phyloP scores from a whole-genome alignment of 2,329 filamentous ascomycete genomes.

The Diaporthe longicolla region DNA sequence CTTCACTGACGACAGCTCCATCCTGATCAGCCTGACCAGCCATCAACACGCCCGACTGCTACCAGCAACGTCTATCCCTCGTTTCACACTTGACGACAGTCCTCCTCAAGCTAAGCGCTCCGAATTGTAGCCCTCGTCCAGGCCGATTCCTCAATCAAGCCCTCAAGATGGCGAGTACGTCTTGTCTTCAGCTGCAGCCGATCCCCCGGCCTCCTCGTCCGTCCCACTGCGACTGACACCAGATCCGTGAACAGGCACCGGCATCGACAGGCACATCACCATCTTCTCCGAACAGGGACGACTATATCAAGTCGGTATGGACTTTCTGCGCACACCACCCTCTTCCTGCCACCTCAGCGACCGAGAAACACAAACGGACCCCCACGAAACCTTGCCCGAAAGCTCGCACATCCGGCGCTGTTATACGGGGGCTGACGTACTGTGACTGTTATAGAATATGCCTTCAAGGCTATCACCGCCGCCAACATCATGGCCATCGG shows the following conservation, averaged over 20 bases:
- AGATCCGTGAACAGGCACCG: constrained; percentile 72
- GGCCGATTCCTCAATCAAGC: constrained; percentile 22
- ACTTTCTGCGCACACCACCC: constrained; percentile 46
- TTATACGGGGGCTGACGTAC: constrained; percentile 19
- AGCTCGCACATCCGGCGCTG: not conserved
- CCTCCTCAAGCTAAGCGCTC: not conserved
- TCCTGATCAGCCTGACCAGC: constrained; percentile 15
- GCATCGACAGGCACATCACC: constrained; percentile 98
- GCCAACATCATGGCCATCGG: constrained; percentile 99
- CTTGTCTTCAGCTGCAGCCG: constrained; percentile 41
- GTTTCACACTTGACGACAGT: constrained; percentile 1
- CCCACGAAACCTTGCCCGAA: constrained; percentile 28
- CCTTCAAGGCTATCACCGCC: constrained; percentile 99
- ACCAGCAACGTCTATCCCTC: constrained; percentile 40
- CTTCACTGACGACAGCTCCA: constrained; percentile 46
- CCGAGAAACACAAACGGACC: constrained; percentile 30
- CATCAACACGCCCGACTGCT: constrained; percentile 35
- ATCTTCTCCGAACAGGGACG: constrained; percentile 99
- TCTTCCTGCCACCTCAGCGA: not conserved
- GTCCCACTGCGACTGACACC: constrained; percentile 47
- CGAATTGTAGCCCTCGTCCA: not conserved
- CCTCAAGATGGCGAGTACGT: constrained; percentile 68
- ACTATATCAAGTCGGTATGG: constrained; percentile 98
- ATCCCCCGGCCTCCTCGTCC: not conserved
- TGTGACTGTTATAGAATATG: constrained; percentile 83